A percentile compares a stretch with the other conserved stretches of the same genome.
phyloP scores from a whole-genome alignment of 192 early-diverging fungal genomes.

The Spizellomyces sp. region DNA sequence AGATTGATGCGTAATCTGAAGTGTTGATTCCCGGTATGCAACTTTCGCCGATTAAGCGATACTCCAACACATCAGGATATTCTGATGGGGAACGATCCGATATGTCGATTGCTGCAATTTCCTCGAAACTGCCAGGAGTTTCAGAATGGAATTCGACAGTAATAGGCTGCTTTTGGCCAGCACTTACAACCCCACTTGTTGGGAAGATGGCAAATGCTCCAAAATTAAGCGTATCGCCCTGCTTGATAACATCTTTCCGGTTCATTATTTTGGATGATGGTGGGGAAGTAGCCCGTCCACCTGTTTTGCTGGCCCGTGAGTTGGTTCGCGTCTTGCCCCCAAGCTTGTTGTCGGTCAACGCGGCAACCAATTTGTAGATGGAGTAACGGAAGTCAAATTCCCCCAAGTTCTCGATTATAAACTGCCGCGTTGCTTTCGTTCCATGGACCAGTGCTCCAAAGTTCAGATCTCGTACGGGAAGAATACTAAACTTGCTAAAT shows the following conservation, averaged over 20 bases:
- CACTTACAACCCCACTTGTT: conserved; percentile 47
- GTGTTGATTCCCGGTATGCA: conserved; percentile 68
- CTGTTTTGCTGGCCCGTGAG: conserved; percentile 44
- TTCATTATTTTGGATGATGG: conserved; percentile 39
- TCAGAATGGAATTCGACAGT: conserved; percentile 68
- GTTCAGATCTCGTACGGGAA: conserved; percentile 61
- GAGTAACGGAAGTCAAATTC: conserved; percentile 68
- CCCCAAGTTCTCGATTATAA: conserved; percentile 62
- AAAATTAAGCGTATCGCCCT: conserved; percentile 58
- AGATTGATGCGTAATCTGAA: conserved; percentile 56
- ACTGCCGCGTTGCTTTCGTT: conserved; percentile 55
- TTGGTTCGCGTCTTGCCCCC: conserved; percentile 44
- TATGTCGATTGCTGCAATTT: conserved; percentile 61
- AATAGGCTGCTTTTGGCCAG: conserved; percentile 57
- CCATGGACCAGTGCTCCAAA: conserved; percentile 64
- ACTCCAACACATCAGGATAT: conserved; percentile 53
- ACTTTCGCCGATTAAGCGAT: conserved; percentile 57
- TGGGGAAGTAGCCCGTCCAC: conserved; percentile 38
- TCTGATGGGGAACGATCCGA: conserved; percentile 54
- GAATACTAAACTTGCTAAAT: conserved; percentile 57
- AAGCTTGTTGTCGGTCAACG: conserved; percentile 34
- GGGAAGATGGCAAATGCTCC: conserved; percentile 64
- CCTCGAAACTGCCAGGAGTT: conserved; percentile 57
- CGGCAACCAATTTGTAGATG: conserved; percentile 54
- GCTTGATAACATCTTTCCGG: conserved; percentile 54